Conservation (phyloP, 176 grass and related monocot species). For the Avena sativa region DNA sequence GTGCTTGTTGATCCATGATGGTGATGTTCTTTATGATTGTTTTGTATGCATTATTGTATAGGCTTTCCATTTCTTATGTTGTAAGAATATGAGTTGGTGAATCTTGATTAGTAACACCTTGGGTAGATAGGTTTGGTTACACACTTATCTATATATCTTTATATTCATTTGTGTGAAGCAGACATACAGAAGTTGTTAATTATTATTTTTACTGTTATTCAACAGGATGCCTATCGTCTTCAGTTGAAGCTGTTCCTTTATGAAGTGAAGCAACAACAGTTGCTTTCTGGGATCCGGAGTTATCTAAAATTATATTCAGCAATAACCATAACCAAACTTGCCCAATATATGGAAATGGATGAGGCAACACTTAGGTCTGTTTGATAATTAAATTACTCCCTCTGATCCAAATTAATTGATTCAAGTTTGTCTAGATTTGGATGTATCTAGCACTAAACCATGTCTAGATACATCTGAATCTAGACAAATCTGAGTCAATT, state of each 20-base stretch:
- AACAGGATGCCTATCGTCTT: constrained; percentile 94
- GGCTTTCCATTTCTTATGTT: background rate
- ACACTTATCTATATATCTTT: too few relatives aligned
- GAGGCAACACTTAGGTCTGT: constrained; percentile 86
- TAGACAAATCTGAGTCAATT: too few relatives aligned
- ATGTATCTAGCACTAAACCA: too few relatives aligned
- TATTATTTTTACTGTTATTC: background rate
- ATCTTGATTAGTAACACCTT: background rate
- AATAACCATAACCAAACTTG: constrained; percentile 88
- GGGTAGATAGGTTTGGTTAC: background rate
- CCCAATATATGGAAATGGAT: constrained; percentile 95
- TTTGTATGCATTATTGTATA: background rate
- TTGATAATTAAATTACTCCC: background rate
- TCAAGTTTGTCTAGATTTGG: too few relatives aligned
- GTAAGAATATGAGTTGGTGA: background rate
- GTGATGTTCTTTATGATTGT: background rate
- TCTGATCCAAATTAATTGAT: too few relatives aligned
- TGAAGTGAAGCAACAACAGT: constrained; percentile 97
- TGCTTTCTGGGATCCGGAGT: constrained; percentile 80
- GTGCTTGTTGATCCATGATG: background rate
- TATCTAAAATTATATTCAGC: constrained; percentile 92
- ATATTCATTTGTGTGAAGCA: background rate
- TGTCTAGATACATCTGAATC: too few relatives aligned
- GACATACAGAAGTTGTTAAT: background rate
- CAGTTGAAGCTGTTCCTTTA: constrained; percentile 98